Percentiles rank a stretch among this genome's conserved stretches.
Evolutionary conservation across 768 basidiomycete genomes (phyloP).

Genomic region (Tylopilus felleus): DNA sequence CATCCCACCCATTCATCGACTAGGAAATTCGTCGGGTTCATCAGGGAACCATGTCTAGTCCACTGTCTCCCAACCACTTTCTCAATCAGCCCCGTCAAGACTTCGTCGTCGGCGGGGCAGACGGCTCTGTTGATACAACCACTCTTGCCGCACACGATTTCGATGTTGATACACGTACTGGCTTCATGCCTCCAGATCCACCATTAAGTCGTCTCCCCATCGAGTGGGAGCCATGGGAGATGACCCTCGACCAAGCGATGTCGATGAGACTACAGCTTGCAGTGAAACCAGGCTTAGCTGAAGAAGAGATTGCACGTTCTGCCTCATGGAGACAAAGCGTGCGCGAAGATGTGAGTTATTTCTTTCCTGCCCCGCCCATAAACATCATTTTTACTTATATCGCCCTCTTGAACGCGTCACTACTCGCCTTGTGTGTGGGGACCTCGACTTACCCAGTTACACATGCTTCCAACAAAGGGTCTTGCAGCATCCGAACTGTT

Average conservation of each 20-base stretch:
- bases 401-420: not conserved
- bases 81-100: conserved; percentile 36
- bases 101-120: conserved; percentile 18
- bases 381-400: not conserved
- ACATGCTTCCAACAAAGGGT: conserved; percentile 44
- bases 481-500: conserved; percentile 50
- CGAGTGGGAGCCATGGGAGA: conserved; percentile 75
- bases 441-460: conserved; percentile 41
- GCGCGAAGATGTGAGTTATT: conserved; percentile 40
- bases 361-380: not conserved
- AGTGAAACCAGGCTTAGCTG: conserved; percentile 39
- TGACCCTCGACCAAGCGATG: conserved; percentile 48
- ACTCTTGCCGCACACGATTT: conserved; percentile 84
- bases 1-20: not conserved
- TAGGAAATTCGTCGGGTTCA: not conserved
- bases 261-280: conserved; percentile 51
- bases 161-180: conserved; percentile 87
- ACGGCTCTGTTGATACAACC: conserved; percentile 43
- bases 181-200: conserved; percentile 83
- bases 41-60: conserved; percentile 10
- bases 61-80: conserved; percentile 30
- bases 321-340: conserved; percentile 54
- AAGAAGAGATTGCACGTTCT: conserved; percentile 39
- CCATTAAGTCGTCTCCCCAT: conserved; percentile 61
- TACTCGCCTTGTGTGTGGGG: not conserved